phyloP scores from a whole-genome alignment of 23 red algal species.

The Agarophyton chilense region DNA sequence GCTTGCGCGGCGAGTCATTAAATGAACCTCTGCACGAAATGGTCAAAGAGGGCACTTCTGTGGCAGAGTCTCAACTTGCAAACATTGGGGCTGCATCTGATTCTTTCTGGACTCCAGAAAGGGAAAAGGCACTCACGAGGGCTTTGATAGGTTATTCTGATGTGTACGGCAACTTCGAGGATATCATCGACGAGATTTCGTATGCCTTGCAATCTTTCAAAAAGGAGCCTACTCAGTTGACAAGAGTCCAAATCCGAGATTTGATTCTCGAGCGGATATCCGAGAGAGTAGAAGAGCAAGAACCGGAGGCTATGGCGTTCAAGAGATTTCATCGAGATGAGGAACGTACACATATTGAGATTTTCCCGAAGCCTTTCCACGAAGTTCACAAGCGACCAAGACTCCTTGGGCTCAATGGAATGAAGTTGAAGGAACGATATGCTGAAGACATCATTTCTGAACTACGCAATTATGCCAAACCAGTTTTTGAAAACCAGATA shows the following conservation, averaged over 20 bases:
- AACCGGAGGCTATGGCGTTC: slow-evolving; percentile 47
- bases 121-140: slow-evolving; percentile 54
- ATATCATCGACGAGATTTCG: slow-evolving; percentile 58
- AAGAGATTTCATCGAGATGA: slow-evolving; percentile 27
- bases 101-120: slow-evolving; percentile 52
- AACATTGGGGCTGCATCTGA: slow-evolving; percentile 3
- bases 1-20: neutral
- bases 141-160: slow-evolving; percentile 60
- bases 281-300: slow-evolving; percentile 39
- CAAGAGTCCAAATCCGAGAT: slow-evolving; percentile 27
- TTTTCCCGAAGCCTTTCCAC: slow-evolving; percentile 43
- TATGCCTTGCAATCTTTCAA: slow-evolving; percentile 57
- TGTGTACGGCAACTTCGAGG: slow-evolving; percentile 53
- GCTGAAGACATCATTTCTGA: slow-evolving; percentile 38
- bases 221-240: slow-evolving; percentile 54
- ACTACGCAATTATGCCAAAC: slow-evolving; percentile 20
- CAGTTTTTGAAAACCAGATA: slow-evolving; percentile 38
- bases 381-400: slow-evolving; percentile 39
- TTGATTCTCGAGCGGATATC: slow-evolving; percentile 30
- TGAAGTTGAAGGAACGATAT: slow-evolving; percentile 47
- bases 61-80: neutral
- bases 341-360: slow-evolving; percentile 13
- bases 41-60: neutral
- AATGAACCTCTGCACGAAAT: neutral
- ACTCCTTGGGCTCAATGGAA: slow-evolving; percentile 50